These are phyloP conservation scores for Gamsiella multidivaricata DNA, from an alignment of 192 early-diverging fungal genomes.

Conservation along the genomic window DNA sequence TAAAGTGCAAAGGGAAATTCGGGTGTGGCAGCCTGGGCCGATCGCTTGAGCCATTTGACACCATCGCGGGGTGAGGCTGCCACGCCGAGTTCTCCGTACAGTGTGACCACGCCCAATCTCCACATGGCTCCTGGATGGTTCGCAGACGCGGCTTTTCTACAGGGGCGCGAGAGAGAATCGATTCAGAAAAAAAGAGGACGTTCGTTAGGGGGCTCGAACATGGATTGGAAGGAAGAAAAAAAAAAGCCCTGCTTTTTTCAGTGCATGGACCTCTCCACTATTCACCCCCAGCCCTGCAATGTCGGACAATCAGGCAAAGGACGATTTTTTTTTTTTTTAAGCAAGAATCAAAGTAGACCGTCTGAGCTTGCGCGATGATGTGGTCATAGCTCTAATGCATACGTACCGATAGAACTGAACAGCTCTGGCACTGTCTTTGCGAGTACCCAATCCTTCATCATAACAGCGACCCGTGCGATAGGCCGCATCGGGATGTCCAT, in stretches of 20 bases:
- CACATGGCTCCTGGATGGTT: slow-evolving; percentile 77
- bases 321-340: too few species aligned
- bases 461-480: slow-evolving; percentile 73
- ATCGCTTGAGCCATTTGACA: slow-evolving; percentile 69
- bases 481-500: slow-evolving; percentile 72
- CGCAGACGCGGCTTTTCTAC: slow-evolving; percentile 72
- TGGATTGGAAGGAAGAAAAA: too few species aligned
- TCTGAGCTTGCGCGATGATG: slow-evolving; percentile 49
- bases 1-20: slow-evolving; percentile 71
- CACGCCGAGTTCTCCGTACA: slow-evolving; percentile 68
- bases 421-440: slow-evolving; percentile 71
- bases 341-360: too few species aligned
- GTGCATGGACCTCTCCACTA: background rate
- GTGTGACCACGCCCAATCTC: slow-evolving; percentile 68
- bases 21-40: slow-evolving; percentile 65
- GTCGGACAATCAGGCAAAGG: background rate
- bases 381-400: too few species aligned
- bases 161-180: background rate
- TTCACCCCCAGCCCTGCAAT: background rate
- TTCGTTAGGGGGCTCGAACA: too few species aligned
- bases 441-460: slow-evolving; percentile 75
- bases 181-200: too few species aligned
- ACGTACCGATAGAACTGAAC: slow-evolving; percentile 78
- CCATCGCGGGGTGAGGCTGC: slow-evolving; percentile 66
- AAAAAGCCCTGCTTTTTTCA: background rate